A percentile compares a stretch with the other conserved stretches of the same genome.
Evolutionary conservation across 2,329 filamentous ascomycete genomes (phyloP).

Genomic region (Botryotinia globosa): DNA sequence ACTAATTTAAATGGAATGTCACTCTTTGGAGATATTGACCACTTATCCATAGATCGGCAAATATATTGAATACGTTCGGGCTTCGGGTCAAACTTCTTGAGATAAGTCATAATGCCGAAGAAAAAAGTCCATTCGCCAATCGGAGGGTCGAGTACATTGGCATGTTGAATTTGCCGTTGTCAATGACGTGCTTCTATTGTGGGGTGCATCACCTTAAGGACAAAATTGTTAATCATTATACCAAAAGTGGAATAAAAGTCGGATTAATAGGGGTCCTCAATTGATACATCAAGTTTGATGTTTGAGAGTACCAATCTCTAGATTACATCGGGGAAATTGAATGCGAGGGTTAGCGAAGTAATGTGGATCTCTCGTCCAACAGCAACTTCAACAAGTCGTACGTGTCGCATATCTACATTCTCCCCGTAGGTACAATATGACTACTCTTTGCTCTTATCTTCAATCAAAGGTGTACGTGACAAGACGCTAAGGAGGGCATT

Average conservation of each 20-base stretch:
- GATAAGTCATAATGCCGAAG: not conserved
- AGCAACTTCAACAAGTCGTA: not conserved
- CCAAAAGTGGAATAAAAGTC: not conserved
- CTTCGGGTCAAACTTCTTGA: not conserved
- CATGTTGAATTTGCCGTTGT: not conserved
- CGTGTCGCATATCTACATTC: not conserved
- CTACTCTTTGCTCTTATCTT: too few species aligned
- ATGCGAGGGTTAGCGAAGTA: not conserved
- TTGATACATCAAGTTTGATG: not conserved
- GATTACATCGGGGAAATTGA: not conserved
- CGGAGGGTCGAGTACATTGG: not conserved
- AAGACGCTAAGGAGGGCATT: too few species aligned
- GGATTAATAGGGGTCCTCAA: not conserved
- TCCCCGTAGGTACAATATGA: not conserved
- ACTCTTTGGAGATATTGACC: too few species aligned
- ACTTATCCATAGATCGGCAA: not conserved
- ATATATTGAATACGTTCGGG: not conserved
- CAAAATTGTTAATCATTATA: not conserved
- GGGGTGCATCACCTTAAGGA: not conserved
- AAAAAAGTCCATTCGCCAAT: not conserved
- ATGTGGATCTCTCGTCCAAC: not conserved
- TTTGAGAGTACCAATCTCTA: not conserved
- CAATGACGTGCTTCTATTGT: slow-evolving; percentile 15
- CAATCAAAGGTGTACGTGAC: too few species aligned
- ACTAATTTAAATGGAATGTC: not conserved